Conservation (phyloP, 2,329 filamentous ascomycete species). For the Ilyonectria mors-panacis region DNA sequence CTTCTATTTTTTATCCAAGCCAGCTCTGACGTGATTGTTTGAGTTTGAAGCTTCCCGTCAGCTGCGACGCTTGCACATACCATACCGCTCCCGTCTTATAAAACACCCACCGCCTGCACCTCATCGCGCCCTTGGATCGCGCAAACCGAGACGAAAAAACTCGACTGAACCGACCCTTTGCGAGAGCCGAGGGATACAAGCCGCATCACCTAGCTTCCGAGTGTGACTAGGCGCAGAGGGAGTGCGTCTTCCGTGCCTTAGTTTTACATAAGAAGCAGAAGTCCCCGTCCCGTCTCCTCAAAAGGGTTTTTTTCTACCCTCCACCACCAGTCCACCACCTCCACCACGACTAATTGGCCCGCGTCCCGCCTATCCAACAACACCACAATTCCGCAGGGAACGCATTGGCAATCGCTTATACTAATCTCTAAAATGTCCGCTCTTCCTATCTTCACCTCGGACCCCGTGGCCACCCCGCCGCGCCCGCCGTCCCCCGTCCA, state of each 20-base stretch:
- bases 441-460: conserved; percentile 50
- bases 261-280: conserved; percentile 40
- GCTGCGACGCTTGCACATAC: conserved; percentile 2
- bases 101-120: conserved; percentile 12
- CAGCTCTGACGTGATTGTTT: conserved; percentile 40
- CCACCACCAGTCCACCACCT: conserved; percentile 31
- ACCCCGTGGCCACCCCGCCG: conserved; percentile 80
- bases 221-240: conserved; percentile 33
- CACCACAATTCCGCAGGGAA: conserved; percentile 2
- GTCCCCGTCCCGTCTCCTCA: conserved; percentile 28
- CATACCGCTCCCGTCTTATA: conserved; percentile 14
- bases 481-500: conserved; percentile 80
- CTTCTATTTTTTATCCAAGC: conserved; percentile 4
- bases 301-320: conserved; percentile 28
- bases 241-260: conserved; percentile 36
- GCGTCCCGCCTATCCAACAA: conserved; percentile 25
- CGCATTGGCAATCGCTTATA: not conserved
- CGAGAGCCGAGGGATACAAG: conserved; percentile 1
- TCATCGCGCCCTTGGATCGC: conserved; percentile 38
- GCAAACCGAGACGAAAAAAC: conserved; percentile 37
- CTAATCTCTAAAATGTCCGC: conserved; percentile 37
- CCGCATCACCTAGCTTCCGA: conserved; percentile 5
- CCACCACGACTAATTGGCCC: conserved; percentile 32
- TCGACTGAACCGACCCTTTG: conserved; percentile 6
- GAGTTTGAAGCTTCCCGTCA: conserved; percentile 16